Evolutionary conservation across 1,284 basidiomycete species (phyloP).

Genomic region (Meripilus lineatus): DNA sequence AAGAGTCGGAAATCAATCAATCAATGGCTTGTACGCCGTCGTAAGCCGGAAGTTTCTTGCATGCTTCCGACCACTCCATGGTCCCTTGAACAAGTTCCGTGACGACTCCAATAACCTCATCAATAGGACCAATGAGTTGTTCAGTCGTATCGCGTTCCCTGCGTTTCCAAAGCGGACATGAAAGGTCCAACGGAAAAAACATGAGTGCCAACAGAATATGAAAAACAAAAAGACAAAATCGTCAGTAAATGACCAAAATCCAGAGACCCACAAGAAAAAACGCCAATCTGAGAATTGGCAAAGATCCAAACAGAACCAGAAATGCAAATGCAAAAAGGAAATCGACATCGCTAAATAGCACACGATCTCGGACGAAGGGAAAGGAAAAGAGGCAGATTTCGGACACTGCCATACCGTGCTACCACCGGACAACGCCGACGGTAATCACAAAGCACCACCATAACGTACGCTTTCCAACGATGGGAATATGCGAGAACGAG

Average conservation of each 20-base stretch:
- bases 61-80: constrained; percentile 79
- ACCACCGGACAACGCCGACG: too few relatives aligned
- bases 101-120: constrained; percentile 84
- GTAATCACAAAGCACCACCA: neutral
- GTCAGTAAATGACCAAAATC: too few relatives aligned
- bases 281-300: too few relatives aligned
- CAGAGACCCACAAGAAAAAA: too few relatives aligned
- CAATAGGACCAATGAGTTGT: constrained; percentile 90
- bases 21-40: constrained; percentile 88
- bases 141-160: constrained; percentile 94
- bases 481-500: neutral
- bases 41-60: constrained; percentile 71
- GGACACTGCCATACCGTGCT: too few relatives aligned
- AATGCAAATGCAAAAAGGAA: too few relatives aligned
- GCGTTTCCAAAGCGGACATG: constrained; percentile 8
- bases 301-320: neutral
- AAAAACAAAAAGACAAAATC: too few relatives aligned
- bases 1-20: constrained; percentile 15
- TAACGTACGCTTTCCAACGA: neutral
- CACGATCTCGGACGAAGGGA: too few relatives aligned
- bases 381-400: too few relatives aligned
- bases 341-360: too few relatives aligned
- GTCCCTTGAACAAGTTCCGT: constrained; percentile 71
- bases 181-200: constrained; percentile 1
- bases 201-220: constrained; percentile 2